These are phyloP conservation scores for Amorphotheca resinae DNA, from an alignment of 495 filamentous ascomycete species.

Conservation along the genomic window DNA sequence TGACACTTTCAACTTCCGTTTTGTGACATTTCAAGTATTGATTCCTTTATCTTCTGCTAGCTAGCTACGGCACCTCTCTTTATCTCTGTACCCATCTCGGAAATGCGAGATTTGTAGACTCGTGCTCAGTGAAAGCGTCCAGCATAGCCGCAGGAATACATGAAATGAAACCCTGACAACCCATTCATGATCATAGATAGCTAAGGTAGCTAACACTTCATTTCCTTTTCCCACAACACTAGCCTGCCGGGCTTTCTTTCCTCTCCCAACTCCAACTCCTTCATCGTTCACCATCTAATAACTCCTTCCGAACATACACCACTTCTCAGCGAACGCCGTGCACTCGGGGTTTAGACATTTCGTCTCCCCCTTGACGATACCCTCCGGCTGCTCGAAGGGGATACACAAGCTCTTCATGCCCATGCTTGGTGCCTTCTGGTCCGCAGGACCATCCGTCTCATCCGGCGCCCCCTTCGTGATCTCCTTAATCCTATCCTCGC, in stretches of 20 bases:
- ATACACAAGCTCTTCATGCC: constrained; percentile 96
- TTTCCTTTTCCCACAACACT: background rate
- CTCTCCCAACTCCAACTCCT: background rate
- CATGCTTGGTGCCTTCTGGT: constrained; percentile 79
- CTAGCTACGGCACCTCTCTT: background rate
- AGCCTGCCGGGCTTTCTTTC: too few species aligned
- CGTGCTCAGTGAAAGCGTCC: background rate
- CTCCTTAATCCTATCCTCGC: constrained; percentile 92
- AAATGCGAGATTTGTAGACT: background rate
- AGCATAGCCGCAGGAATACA: too few species aligned
- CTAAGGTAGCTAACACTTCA: too few species aligned
- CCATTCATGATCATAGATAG: too few species aligned
- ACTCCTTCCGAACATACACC: constrained; percentile 75
- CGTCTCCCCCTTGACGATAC: constrained; percentile 62
- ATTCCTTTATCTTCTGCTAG: background rate
- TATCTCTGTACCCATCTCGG: background rate
- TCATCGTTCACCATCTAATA: constrained; percentile 25
- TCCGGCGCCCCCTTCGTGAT: constrained; percentile 60
- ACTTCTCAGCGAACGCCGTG: constrained; percentile 54
- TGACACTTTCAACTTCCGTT: background rate
- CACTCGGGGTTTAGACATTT: constrained; percentile 88
- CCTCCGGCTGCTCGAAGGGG: constrained; percentile 89
- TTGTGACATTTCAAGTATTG: background rate
- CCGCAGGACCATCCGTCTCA: constrained; percentile 56
- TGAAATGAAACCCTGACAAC: too few species aligned